phyloP scores from a whole-genome alignment of 2,329 filamentous ascomycete species.

The Phaeosphaeriaceae sp. region DNA sequence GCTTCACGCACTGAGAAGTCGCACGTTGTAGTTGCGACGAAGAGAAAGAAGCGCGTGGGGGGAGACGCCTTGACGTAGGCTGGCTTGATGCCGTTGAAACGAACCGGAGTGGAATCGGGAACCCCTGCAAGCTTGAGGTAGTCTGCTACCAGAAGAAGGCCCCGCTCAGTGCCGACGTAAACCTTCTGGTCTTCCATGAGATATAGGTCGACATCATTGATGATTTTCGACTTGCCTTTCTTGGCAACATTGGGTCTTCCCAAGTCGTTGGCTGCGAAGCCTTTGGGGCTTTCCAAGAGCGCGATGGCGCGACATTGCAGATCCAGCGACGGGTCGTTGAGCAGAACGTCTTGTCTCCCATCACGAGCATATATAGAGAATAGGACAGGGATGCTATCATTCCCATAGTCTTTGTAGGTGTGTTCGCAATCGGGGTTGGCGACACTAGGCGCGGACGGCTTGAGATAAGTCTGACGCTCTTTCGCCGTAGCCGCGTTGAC shows the following conservation, averaged over 20 bases:
- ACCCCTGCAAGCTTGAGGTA: conserved; percentile 25
- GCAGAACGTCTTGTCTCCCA: not conserved
- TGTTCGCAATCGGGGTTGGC: conserved; percentile 6
- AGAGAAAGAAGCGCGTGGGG: conserved; percentile 3
- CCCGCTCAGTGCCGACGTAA: conserved; percentile 23
- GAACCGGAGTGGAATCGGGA: conserved; percentile 20
- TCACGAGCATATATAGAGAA: conserved; percentile 15
- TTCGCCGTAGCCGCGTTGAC: not conserved
- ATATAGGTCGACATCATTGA: conserved; percentile 28
- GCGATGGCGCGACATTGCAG: conserved; percentile 11
- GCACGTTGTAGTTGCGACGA: not conserved
- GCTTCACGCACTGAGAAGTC: not conserved
- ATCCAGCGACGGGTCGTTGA: conserved; percentile 6
- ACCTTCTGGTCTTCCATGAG: conserved; percentile 13
- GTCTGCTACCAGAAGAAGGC: conserved; percentile 18
- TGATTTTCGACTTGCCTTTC: conserved; percentile 6
- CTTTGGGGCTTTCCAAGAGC: conserved; percentile 4
- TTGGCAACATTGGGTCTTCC: conserved; percentile 11
- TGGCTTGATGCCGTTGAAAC: conserved; percentile 25
- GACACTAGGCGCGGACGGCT: conserved; percentile 4
- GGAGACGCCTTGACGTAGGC: conserved; percentile 18
- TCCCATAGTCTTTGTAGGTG: conserved; percentile 12
- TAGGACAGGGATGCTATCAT: conserved; percentile 23
- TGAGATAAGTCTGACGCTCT: not conserved
- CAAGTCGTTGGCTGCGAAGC: conserved; percentile 10